Evolutionary conservation across 2,329 filamentous ascomycete genomes (phyloP).

Genomic region (Clarireedia sp.): DNA sequence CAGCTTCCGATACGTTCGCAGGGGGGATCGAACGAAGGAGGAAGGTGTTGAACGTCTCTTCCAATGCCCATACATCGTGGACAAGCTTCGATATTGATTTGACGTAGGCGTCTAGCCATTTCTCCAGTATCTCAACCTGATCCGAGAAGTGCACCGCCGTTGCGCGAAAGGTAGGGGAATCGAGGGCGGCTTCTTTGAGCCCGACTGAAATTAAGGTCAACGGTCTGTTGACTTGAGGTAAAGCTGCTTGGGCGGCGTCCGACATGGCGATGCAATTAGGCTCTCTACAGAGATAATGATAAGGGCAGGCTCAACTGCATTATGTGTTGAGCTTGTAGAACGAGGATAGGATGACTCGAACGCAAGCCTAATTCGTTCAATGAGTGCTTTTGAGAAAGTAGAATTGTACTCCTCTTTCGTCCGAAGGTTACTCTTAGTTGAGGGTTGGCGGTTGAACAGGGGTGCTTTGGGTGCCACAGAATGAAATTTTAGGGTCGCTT

Average conservation of each 20-base stretch:
- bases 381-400: too few relatives aligned
- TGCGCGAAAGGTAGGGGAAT: constrained; percentile 91
- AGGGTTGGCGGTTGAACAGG: not conserved
- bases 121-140: constrained; percentile 83
- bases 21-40: constrained; percentile 70
- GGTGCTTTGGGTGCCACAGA: not conserved
- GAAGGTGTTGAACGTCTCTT: constrained; percentile 71
- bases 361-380: too few relatives aligned
- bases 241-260: constrained; percentile 10
- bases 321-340: not conserved
- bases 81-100: constrained; percentile 54
- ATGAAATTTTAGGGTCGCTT: not conserved
- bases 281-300: constrained; percentile 5
- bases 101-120: constrained; percentile 75
- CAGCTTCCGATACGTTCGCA: constrained; percentile 65
- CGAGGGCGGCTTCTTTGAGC: constrained; percentile 89
- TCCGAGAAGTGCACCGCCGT: constrained; percentile 80
- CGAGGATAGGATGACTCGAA: too few relatives aligned
- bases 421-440: not conserved
- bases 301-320: constrained; percentile 1
- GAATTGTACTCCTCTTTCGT: not conserved
- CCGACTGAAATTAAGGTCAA: constrained; percentile 55
- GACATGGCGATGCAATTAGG: constrained; percentile 18
- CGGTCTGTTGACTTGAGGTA: constrained; percentile 19
- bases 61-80: constrained; percentile 62